A percentile compares a stretch with the other conserved stretches of the same genome.
These are phyloP conservation scores for Auricularia cornea DNA, from an alignment of 768 basidiomycete genomes.

Conservation along the genomic window DNA sequence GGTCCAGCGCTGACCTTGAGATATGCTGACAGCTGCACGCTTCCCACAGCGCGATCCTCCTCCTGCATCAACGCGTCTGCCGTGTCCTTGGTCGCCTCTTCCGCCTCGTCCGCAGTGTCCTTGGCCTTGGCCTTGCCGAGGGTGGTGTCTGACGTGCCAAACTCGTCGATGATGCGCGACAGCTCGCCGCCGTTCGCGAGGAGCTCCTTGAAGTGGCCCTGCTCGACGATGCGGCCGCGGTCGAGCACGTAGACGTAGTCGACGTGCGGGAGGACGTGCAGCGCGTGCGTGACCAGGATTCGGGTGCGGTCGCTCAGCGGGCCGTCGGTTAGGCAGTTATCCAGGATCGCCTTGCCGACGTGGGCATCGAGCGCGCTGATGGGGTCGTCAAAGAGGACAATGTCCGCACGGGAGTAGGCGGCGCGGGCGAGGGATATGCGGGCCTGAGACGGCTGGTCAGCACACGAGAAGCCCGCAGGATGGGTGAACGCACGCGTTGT, in stretches of 20 bases:
- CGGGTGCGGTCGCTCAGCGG: conserved; percentile 48
- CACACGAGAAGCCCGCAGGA: neutral
- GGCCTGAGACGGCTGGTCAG: conserved; percentile 32
- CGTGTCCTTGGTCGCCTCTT: conserved; percentile 21
- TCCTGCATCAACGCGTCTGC: conserved; percentile 35
- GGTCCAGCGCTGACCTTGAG: conserved; percentile 16
- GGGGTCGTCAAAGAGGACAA: conserved; percentile 76
- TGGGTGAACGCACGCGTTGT: conserved; percentile 24
- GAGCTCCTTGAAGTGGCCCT: conserved; percentile 41
- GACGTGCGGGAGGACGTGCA: conserved; percentile 47
- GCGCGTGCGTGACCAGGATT: conserved; percentile 52
- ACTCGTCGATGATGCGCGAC: conserved; percentile 46
- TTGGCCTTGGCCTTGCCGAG: conserved; percentile 14
- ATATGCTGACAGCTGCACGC: conserved; percentile 43
- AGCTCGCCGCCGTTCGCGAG: conserved; percentile 37
- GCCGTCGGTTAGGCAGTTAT: conserved; percentile 51
- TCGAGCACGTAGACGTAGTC: conserved; percentile 62
- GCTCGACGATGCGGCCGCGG: conserved; percentile 47
- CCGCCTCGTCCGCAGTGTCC: conserved; percentile 4
- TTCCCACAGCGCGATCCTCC: conserved; percentile 51
- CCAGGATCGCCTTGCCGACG: conserved; percentile 58
- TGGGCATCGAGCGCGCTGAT: conserved; percentile 73
- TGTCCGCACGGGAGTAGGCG: conserved; percentile 62
- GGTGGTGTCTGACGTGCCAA: conserved; percentile 34
- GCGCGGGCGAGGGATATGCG: conserved; percentile 69